Conservation (phyloP, 2,329 filamentous ascomycete species). For the Tolypocladium tropicale region DNA sequence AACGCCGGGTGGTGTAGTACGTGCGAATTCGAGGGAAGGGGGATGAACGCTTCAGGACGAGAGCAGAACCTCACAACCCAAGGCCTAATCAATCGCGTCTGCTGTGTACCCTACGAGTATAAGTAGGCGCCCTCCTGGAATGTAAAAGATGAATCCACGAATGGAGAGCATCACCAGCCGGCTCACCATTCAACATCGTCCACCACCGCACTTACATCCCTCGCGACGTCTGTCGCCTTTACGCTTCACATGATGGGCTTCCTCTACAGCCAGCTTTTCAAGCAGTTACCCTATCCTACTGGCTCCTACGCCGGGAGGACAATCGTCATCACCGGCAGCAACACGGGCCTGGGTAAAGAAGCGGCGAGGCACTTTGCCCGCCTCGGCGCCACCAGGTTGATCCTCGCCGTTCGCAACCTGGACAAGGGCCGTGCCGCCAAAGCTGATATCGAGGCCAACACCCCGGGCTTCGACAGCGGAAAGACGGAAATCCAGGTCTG, state of each 20-base stretch:
- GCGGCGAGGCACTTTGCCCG: constrained; percentile 22
- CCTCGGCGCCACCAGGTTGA: constrained; percentile 19
- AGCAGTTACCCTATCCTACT: constrained; percentile 11
- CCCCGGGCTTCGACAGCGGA: constrained; percentile 6
- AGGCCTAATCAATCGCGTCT: background rate
- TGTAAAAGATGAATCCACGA: background rate
- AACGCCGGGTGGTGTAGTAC: background rate
- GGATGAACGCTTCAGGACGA: background rate
- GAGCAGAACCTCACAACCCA: background rate
- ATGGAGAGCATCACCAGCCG: background rate
- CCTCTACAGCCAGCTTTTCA: constrained; percentile 1
- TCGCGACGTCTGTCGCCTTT: background rate
- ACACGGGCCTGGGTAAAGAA: constrained; percentile 25
- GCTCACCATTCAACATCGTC: background rate
- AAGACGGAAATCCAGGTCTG: constrained; percentile 33
- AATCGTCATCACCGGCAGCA: constrained; percentile 26
- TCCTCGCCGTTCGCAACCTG: constrained; percentile 23
- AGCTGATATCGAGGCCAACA: constrained; percentile 19
- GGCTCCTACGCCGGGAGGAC: constrained; percentile 17
- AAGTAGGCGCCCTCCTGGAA: background rate
- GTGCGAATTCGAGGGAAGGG: background rate
- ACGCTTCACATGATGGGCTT: background rate
- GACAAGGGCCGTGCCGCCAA: constrained; percentile 24
- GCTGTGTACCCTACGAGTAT: background rate
- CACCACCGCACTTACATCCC: no score